These are phyloP conservation scores for Cordyceps pruinosa DNA, from an alignment of 2,329 filamentous ascomycete species.

Conservation along the genomic window DNA sequence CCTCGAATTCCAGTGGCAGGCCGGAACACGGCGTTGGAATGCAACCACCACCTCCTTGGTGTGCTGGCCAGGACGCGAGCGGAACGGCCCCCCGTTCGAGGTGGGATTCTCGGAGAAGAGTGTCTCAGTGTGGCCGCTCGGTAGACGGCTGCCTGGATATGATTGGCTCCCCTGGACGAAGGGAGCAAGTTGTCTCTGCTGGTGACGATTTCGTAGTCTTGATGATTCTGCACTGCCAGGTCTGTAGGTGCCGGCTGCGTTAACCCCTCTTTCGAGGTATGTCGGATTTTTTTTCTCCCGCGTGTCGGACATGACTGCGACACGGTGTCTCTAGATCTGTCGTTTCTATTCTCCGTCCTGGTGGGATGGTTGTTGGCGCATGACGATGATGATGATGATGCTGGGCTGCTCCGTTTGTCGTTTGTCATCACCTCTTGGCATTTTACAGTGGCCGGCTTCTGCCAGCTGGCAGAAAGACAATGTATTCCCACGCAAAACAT, in stretches of 20 bases:
- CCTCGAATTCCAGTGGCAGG: constrained; percentile 10
- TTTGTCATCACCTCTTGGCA: background rate
- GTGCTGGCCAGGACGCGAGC: background rate
- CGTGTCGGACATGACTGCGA: background rate
- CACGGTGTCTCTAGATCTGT: background rate
- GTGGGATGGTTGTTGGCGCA: background rate
- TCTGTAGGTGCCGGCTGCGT: background rate
- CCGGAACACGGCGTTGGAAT: constrained; percentile 8
- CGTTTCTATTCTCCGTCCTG: background rate
- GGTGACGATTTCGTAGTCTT: background rate
- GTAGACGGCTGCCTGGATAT: background rate
- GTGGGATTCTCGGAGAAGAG: too few species aligned
- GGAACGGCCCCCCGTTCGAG: background rate
- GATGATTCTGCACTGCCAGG: background rate
- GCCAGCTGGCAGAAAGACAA: background rate
- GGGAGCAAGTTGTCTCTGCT: constrained; percentile 1
- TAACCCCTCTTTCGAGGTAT: constrained; percentile 3
- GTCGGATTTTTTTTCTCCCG: background rate
- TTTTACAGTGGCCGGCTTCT: background rate
- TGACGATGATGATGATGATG: background rate
- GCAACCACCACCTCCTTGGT: background rate
- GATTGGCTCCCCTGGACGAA: constrained; percentile 1
- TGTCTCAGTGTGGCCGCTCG: background rate
- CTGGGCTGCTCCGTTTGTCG: background rate
- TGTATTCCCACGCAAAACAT: background rate